A percentile compares a stretch with the other conserved stretches of the same genome.
These are phyloP conservation scores for Silene noctiflora DNA, from an alignment of 179 eudicot genomes.

Conservation along the genomic window DNA sequence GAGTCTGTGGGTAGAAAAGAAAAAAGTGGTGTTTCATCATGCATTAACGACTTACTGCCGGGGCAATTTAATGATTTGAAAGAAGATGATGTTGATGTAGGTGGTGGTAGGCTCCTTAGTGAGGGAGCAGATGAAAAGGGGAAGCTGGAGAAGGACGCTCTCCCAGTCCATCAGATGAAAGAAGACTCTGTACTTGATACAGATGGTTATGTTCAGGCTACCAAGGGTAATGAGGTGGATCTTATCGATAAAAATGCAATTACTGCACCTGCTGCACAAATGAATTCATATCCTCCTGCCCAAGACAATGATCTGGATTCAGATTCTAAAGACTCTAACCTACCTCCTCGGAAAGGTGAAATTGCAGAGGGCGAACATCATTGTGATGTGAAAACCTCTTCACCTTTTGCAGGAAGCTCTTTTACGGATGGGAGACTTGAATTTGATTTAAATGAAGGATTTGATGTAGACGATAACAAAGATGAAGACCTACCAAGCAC, in stretches of 20 bases:
- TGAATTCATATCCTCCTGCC: neutral
- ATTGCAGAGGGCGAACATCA: slow-evolving; percentile 16
- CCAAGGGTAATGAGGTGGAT: slow-evolving; percentile 11
- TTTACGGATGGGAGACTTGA: slow-evolving; percentile 40
- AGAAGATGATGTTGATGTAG: slow-evolving; percentile 8
- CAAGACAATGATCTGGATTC: neutral
- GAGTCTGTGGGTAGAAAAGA: slow-evolving; percentile 16
- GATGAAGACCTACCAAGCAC: slow-evolving; percentile 37
- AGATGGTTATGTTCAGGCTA: slow-evolving; percentile 16
- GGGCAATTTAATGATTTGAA: slow-evolving; percentile 17
- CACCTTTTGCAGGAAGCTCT: slow-evolving; percentile 17
- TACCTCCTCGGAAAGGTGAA: slow-evolving; percentile 21
- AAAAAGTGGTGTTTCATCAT: slow-evolving; percentile 9
- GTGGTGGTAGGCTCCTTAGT: neutral
- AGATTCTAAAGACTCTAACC: slow-evolving; percentile 24
- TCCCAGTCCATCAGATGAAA: slow-evolving; percentile 7
- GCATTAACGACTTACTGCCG: slow-evolving; percentile 9
- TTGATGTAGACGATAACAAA: slow-evolving; percentile 53
- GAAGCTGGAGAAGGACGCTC: slow-evolving; percentile 12
- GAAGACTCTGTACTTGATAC: slow-evolving; percentile 13
- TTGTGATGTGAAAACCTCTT: slow-evolving; percentile 13
- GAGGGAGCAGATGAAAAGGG: slow-evolving; percentile 6
- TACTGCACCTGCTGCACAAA: slow-evolving; percentile 18
- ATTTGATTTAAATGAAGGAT: slow-evolving; percentile 80
- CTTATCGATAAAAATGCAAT: slow-evolving; percentile 22